Base-by-base conservation (phyloP, 2,329 filamentous ascomycete genomes). In the Scopulariopsis brevicaulis region DNA sequence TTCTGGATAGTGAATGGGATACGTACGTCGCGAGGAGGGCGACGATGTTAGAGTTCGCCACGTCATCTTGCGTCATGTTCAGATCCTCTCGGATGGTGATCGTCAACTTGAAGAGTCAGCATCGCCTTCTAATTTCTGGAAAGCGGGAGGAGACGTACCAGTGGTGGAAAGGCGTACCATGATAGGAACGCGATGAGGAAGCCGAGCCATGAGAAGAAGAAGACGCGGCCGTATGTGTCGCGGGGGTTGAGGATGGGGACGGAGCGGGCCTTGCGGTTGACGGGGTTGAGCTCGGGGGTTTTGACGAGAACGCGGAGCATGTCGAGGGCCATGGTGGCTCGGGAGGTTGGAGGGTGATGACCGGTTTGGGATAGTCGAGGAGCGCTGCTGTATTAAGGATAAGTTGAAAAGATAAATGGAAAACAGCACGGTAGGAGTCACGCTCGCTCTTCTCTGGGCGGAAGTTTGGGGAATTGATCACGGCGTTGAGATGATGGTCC, bases 1-100 rank as follows among this genome's bases (percentile, higher is more conserved):
- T 3, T 48, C n/a, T 14, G 37, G 11, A 14, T n/a, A 18, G n/a
- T n/a, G 46, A 20, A 50, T 24, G 12, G 12, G 25, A 37, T 11
- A 28, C 56, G 14, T 58, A 58, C 56, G 56, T 58, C 46, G 56
- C 87, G 58, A 79, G 74, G 4, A 96, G 77, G 6, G 90, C 91
- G 59, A 94, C 81, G 61, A 96, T 93, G 71, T 96, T 96, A 43
- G 91, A 96, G 73, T 96, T 96, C 64, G 87, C 84, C 57, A 96
- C 78, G 69, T 96, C 80, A 37, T 76, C 75, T 28, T 85, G 76
- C 12, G 80, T 85, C 65, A 96, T 82, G 56, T 84, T 69, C 37
- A 96, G 80, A 67, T 96, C 90, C 62, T 85, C 77, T 68, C 56
- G 56, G 12, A 58, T 58, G 11, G 50, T 58, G 7, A 58, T 58